A percentile compares a stretch with the other conserved stretches of the same genome.
Evolutionary conservation across 2,329 filamentous ascomycete species (phyloP).

Genomic region (Teratosphaeria pseudoeucalypti): DNA sequence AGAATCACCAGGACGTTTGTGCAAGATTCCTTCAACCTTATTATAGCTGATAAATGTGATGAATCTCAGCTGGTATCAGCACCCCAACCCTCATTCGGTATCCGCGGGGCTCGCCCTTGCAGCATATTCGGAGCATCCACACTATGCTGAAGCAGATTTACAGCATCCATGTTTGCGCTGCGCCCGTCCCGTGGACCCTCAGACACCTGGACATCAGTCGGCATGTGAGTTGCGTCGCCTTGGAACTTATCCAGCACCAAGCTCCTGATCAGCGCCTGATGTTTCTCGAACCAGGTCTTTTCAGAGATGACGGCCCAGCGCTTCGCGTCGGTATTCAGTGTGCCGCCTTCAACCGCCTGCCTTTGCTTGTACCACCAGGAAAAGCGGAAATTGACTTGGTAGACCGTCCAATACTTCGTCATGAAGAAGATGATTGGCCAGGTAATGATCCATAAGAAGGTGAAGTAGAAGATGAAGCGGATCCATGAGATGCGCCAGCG

Average conservation of each 20-base stretch:
- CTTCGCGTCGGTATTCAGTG: conserved; percentile 23
- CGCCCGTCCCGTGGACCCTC: conserved; percentile 4
- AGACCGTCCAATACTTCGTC: conserved; percentile 58
- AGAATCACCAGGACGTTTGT: neutral
- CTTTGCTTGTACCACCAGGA: conserved; percentile 24
- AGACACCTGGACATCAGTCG: conserved; percentile 38
- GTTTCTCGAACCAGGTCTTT: conserved; percentile 51
- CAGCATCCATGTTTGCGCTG: conserved; percentile 15
- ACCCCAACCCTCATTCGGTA: conserved; percentile 10
- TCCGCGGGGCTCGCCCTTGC: neutral
- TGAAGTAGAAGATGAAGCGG: conserved; percentile 53
- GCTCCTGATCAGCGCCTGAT: conserved; percentile 49
- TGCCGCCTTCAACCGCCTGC: conserved; percentile 13
- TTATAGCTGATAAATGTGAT: neutral
- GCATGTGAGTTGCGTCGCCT: conserved; percentile 25
- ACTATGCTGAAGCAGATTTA: conserved; percentile 15
- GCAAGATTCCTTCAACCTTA: neutral
- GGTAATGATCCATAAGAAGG: conserved; percentile 56
- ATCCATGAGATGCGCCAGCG: conserved; percentile 59
- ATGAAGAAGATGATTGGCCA: conserved; percentile 62
- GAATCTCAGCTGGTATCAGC: conserved; percentile 5
- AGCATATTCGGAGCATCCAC: conserved; percentile 16
- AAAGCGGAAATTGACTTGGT: conserved; percentile 54
- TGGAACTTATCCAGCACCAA: conserved; percentile 50
- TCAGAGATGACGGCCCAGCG: conserved; percentile 43